Evolutionary conservation across 148 eudicot genomes (phyloP).

Genomic region (Arbutus unedo): DNA sequence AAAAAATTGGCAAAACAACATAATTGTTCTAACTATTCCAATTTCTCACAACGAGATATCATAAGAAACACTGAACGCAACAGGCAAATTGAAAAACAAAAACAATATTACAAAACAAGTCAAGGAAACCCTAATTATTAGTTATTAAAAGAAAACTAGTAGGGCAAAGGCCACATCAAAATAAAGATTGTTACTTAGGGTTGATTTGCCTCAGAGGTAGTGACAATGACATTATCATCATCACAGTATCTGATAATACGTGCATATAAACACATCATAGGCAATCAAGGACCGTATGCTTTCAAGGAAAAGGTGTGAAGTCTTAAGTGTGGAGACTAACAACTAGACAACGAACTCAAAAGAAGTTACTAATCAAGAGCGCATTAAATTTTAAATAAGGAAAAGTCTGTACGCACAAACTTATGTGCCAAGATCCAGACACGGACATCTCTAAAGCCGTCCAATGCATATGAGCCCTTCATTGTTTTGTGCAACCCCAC

Average conservation of each 20-base stretch:
- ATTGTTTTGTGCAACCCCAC: too few relatives aligned
- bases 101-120: background rate
- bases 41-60: too few relatives aligned
- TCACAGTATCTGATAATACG: background rate
- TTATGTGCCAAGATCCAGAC: too few relatives aligned
- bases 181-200: background rate
- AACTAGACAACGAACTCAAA: background rate
- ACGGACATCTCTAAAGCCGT: background rate
- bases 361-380: background rate
- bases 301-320: background rate
- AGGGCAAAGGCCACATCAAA: background rate
- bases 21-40: too few relatives aligned
- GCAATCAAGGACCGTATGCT: background rate
- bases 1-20: too few relatives aligned
- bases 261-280: slow-evolving; percentile 2
- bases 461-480: too few relatives aligned
- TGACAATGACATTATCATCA: slow-evolving; percentile 1
- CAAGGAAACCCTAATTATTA: background rate
- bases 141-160: background rate
- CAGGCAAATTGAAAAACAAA: too few relatives aligned
- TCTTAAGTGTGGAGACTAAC: background rate
- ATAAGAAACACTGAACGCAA: too few relatives aligned
- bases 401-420: background rate
- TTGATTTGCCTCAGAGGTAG: slow-evolving; percentile 8
- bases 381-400: background rate